Percentiles rank a stretch among this genome's conserved stretches.
Conservation (phyloP, 2,329 filamentous ascomycete species). For the Trichoderma koningiopsis region DNA sequence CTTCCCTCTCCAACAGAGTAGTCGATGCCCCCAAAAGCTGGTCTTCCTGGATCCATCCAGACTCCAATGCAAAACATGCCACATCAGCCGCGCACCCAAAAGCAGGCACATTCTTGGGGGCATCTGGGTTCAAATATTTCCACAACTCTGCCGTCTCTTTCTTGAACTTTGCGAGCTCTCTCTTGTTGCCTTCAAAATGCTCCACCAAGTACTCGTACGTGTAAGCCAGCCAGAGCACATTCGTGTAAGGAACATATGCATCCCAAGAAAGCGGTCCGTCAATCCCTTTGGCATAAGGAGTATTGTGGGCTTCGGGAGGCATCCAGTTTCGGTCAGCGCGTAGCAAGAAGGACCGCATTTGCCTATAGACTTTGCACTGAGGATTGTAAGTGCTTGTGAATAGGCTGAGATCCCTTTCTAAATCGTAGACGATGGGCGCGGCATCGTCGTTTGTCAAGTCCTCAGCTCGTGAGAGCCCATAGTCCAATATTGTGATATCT, state of each 20-base stretch:
- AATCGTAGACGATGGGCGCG: slow-evolving; percentile 54
- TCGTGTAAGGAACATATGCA: slow-evolving; percentile 61
- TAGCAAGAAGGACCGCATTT: slow-evolving; percentile 61
- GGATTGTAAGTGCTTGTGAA: slow-evolving; percentile 62
- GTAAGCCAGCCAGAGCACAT: slow-evolving; percentile 67
- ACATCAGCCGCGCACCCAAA: slow-evolving; percentile 60
- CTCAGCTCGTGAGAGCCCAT: slow-evolving; percentile 63
- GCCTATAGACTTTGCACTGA: slow-evolving; percentile 64
- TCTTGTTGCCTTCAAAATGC: slow-evolving; percentile 51
- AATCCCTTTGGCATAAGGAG: slow-evolving; percentile 49
- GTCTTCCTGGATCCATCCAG: slow-evolving; percentile 57
- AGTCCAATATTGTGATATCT: slow-evolving; percentile 66
- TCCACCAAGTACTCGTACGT: slow-evolving; percentile 56
- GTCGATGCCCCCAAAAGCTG: slow-evolving; percentile 49
- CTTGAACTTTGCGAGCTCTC: slow-evolving; percentile 50
- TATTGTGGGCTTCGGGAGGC: slow-evolving; percentile 49
- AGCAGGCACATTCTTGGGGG: slow-evolving; percentile 49
- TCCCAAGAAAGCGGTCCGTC: slow-evolving; percentile 57
- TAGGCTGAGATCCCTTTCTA: slow-evolving; percentile 61
- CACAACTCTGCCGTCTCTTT: slow-evolving; percentile 55
- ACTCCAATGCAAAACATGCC: slow-evolving; percentile 59
- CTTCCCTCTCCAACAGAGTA: slow-evolving; percentile 43
- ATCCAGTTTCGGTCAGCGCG: slow-evolving; percentile 54
- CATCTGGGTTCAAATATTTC: slow-evolving; percentile 55
- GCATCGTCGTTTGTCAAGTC: slow-evolving; percentile 43